These are phyloP conservation scores for Aquilaria sinensis DNA, from an alignment of 345 rosid genomes.

Conservation along the genomic window DNA sequence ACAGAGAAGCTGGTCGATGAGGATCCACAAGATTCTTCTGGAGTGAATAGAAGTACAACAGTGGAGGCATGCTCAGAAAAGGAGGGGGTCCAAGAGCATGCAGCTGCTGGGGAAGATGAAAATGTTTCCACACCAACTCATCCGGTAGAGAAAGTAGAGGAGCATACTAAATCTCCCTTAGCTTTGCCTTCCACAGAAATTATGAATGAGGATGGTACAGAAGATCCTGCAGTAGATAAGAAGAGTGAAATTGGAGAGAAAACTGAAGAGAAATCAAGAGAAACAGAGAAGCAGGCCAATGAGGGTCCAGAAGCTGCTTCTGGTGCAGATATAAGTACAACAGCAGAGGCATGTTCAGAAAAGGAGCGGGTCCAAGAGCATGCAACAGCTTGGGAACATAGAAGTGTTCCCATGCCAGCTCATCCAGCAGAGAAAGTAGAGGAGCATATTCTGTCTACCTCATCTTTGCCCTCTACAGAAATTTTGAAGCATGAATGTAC, in stretches of 20 bases:
- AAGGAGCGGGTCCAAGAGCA: constrained; percentile 10
- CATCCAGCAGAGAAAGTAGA: constrained; percentile 18
- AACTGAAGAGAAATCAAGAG: constrained; percentile 10
- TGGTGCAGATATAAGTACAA: constrained; percentile 3
- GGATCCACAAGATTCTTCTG: constrained; percentile 8
- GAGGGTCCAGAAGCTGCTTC: constrained; percentile 11
- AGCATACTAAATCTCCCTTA: constrained; percentile 20
- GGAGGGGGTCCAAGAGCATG: constrained; percentile 12
- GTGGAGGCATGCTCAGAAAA: constrained; percentile 15
- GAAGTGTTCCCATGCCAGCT: constrained; percentile 15
- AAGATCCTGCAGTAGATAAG: not conserved
- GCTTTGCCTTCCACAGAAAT: not conserved
- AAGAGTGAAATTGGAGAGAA: not conserved
- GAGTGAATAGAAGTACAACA: constrained; percentile 3
- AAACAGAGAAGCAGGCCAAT: constrained; percentile 6
- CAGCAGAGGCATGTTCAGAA: constrained; percentile 13
- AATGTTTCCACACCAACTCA: constrained; percentile 14
- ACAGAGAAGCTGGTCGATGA: constrained; percentile 8
- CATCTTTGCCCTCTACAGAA: not conserved
- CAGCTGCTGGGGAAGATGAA: constrained; percentile 18
- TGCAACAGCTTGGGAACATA: constrained; percentile 18
- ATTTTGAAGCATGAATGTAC: too few species aligned
- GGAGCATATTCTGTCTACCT: constrained; percentile 23
- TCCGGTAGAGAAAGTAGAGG: constrained; percentile 20
- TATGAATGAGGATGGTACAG: too few species aligned